These are phyloP conservation scores for Oidiodendron maius DNA, from an alignment of 495 filamentous ascomycete genomes.

Conservation along the genomic window DNA sequence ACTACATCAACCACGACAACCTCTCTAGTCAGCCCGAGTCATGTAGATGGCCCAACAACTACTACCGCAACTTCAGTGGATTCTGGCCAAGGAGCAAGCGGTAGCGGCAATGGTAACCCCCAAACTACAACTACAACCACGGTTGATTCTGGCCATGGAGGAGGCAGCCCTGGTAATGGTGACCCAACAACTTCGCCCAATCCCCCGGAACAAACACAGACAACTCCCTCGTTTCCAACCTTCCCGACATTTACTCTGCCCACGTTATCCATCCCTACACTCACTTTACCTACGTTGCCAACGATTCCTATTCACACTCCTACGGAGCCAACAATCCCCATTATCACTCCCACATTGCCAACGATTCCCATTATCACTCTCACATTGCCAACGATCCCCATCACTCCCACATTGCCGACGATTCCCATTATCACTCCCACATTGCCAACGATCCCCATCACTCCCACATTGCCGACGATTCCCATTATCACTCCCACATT, in stretches of 20 bases:
- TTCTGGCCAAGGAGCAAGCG: too few relatives aligned
- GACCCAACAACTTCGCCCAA: background rate
- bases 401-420: background rate
- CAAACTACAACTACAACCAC: too few relatives aligned
- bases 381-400: background rate
- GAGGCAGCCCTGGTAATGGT: background rate
- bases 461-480: background rate
- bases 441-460: background rate
- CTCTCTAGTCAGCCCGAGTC: too few relatives aligned
- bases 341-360: too few relatives aligned
- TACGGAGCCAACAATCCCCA: background rate
- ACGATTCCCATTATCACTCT: background rate
- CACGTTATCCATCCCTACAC: too few relatives aligned
- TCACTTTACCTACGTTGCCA: too few relatives aligned
- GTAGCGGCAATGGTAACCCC: too few relatives aligned
- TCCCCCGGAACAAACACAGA: background rate
- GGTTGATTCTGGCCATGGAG: background rate
- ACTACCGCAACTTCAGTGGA: too few relatives aligned
- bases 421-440: background rate
- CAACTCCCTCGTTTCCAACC: background rate
- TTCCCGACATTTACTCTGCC: too few relatives aligned
- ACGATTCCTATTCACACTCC: too few relatives aligned
- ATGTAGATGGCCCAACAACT: too few relatives aligned
- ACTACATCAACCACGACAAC: too few relatives aligned
- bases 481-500: background rate